Evolutionary conservation across 768 basidiomycete species (phyloP).

Genomic region (Jaapia argillacea): DNA sequence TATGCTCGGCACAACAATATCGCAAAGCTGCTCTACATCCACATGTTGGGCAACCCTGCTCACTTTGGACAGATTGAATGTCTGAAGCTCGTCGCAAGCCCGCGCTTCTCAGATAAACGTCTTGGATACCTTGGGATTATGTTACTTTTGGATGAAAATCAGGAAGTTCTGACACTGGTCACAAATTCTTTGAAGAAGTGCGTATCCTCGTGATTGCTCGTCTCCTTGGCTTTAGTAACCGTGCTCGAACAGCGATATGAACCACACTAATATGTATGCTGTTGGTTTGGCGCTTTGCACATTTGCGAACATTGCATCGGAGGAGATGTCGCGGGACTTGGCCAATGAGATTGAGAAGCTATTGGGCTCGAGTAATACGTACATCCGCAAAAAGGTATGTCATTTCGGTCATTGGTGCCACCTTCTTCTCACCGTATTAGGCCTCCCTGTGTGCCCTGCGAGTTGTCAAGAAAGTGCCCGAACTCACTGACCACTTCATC

Average conservation of each 20-base stretch:
- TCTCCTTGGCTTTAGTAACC: too few relatives aligned
- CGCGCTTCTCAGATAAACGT: slow-evolving; percentile 92
- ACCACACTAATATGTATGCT: slow-evolving; percentile 98
- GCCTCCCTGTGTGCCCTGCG: slow-evolving; percentile 92
- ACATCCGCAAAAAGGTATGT: slow-evolving; percentile 94
- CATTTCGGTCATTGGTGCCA: not conserved
- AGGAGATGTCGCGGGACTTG: slow-evolving; percentile 98
- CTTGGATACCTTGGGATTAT: slow-evolving; percentile 97
- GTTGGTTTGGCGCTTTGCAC: slow-evolving; percentile 96
- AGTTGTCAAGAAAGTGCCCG: slow-evolving; percentile 92
- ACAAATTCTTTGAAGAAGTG: slow-evolving; percentile 99
- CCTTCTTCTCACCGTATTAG: slow-evolving; percentile 34
- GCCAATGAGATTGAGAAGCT: slow-evolving; percentile 97
- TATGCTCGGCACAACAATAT: slow-evolving; percentile 94
- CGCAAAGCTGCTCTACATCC: slow-evolving; percentile 96
- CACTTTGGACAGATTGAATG: slow-evolving; percentile 99
- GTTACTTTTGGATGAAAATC: slow-evolving; percentile 94
- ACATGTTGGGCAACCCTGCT: slow-evolving; percentile 97
- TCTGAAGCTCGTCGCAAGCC: slow-evolving; percentile 88
- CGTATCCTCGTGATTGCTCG: slow-evolving; percentile 12
- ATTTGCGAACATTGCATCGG: slow-evolving; percentile 97
- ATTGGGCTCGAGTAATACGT: slow-evolving; percentile 93
- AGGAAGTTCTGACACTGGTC: slow-evolving; percentile 93
- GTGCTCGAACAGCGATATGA: slow-evolving; percentile 76
- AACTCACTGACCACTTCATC: slow-evolving; percentile 88